phyloP scores from a whole-genome alignment of 305 asterid genomes.

The Ajuga reptans region DNA sequence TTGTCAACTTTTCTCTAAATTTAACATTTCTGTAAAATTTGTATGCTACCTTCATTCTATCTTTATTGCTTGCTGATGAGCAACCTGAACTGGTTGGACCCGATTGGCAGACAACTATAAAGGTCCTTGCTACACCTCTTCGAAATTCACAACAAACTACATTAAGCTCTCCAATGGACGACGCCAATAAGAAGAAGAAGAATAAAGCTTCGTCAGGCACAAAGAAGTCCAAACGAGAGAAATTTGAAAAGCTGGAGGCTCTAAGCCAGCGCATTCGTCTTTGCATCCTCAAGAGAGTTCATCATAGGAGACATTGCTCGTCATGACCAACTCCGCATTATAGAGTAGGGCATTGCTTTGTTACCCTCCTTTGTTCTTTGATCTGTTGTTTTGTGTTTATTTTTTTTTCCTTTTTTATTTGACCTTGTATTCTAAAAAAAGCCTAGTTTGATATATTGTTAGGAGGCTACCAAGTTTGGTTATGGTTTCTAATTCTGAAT shows the following conservation, averaged over 20 bases:
- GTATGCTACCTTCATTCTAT: not conserved
- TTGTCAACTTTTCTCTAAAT: too few relatives aligned
- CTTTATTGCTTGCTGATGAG: conserved; percentile 8
- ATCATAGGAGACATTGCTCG: conserved; percentile 70
- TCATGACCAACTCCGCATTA: conserved; percentile 39
- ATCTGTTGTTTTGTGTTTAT: not conserved
- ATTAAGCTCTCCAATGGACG: conserved; percentile 35
- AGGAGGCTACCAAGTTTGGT: conserved; percentile 15
- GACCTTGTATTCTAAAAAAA: conserved; percentile 16
- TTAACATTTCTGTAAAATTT: too few relatives aligned
- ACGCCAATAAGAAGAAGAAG: conserved; percentile 37
- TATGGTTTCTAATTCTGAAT: conserved; percentile 15
- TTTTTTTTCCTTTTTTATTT: not conserved
- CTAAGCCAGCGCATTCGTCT: conserved; percentile 80
- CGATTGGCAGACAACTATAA: conserved; percentile 51
- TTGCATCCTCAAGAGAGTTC: conserved; percentile 78
- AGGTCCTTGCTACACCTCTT: conserved; percentile 73
- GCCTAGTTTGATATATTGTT: conserved; percentile 24
- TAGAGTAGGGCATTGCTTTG: conserved; percentile 34
- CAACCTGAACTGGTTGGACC: conserved; percentile 6
- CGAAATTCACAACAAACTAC: conserved; percentile 35
- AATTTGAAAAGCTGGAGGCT: conserved; percentile 84
- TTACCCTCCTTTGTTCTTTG: not conserved
- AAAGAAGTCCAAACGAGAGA: conserved; percentile 73
- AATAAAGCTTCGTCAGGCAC: conserved; percentile 28